phyloP scores from a whole-genome alignment of 139 green algal species.

The Eudorina sp. region DNA sequence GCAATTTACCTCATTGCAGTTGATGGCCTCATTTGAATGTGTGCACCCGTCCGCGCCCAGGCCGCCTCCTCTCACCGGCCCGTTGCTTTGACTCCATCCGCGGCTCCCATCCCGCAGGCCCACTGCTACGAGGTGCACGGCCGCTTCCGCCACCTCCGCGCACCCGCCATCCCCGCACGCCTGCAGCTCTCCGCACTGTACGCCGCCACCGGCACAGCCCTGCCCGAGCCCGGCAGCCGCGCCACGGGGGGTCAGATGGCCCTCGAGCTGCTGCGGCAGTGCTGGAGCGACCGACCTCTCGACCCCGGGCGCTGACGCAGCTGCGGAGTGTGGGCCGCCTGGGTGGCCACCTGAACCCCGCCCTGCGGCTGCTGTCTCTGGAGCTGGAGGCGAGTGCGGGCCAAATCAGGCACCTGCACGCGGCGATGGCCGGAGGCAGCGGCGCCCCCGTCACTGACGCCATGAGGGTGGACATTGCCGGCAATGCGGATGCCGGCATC shows the following conservation, averaged over 20 bases:
- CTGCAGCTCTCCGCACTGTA: slow-evolving; percentile 79
- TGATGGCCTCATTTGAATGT: too few relatives aligned
- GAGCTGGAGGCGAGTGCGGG: slow-evolving; percentile 56
- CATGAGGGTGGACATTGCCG: too few relatives aligned
- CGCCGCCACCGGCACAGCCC: slow-evolving; percentile 64
- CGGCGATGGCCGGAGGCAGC: background rate
- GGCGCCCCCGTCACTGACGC: too few relatives aligned
- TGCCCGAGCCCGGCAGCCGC: slow-evolving; percentile 63
- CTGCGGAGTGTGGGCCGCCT: slow-evolving; percentile 29
- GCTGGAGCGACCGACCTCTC: slow-evolving; percentile 65
- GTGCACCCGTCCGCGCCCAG: too few relatives aligned
- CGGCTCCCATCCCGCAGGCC: slow-evolving; percentile 45
- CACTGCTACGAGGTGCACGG: slow-evolving; percentile 66
- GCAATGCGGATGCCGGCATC: background rate
- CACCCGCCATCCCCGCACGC: slow-evolving; percentile 45
- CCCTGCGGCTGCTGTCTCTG: slow-evolving; percentile 48
- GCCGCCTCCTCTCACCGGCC: too few relatives aligned
- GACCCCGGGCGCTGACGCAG: slow-evolving; percentile 37
- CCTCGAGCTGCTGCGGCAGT: slow-evolving; percentile 64
- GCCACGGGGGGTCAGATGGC: slow-evolving; percentile 65
- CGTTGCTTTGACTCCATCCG: too few relatives aligned
- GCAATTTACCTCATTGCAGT: too few relatives aligned
- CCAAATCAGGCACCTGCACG: slow-evolving; percentile 49
- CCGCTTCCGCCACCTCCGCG: slow-evolving; percentile 65
- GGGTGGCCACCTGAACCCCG: slow-evolving; percentile 56